Evolutionary conservation across 1,284 basidiomycete species (phyloP).

Genomic region (Meira miltonrushii): DNA sequence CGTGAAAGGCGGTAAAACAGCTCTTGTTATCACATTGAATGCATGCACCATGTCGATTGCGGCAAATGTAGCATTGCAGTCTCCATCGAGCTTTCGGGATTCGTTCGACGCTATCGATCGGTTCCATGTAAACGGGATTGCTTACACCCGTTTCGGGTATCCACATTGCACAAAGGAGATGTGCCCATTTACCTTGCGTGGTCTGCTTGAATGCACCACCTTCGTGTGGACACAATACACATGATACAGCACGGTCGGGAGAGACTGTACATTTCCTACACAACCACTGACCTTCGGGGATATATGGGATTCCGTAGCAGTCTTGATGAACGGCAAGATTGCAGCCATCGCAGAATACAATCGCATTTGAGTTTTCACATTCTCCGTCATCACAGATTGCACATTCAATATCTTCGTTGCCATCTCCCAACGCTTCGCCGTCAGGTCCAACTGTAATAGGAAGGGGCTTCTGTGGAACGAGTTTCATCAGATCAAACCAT

Average conservation of each 20-base stretch:
- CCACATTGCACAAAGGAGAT: slow-evolving; percentile 95
- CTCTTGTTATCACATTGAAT: slow-evolving; percentile 90
- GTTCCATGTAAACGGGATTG: slow-evolving; percentile 98
- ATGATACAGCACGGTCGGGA: slow-evolving; percentile 89
- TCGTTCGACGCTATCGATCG: slow-evolving; percentile 80
- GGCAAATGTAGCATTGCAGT: slow-evolving; percentile 78
- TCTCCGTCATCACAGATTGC: slow-evolving; percentile 97
- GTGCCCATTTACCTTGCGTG: slow-evolving; percentile 85
- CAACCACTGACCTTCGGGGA: slow-evolving; percentile 98
- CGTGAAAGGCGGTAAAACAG: slow-evolving; percentile 91
- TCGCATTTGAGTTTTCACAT: slow-evolving; percentile 96
- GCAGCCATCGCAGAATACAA: slow-evolving; percentile 98
- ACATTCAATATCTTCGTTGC: slow-evolving; percentile 63
- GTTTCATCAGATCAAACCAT: slow-evolving; percentile 75
- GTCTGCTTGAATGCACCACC: slow-evolving; percentile 99
- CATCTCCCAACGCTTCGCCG: slow-evolving; percentile 26
- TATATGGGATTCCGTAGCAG: slow-evolving; percentile 98
- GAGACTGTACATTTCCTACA: slow-evolving; percentile 98
- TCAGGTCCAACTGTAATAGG: slow-evolving; percentile 21
- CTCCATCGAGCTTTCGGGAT: slow-evolving; percentile 92
- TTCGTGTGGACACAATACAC: slow-evolving; percentile 89
- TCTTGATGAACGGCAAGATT: slow-evolving; percentile 99
- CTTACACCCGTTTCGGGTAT: slow-evolving; percentile 89
- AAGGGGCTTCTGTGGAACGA: slow-evolving; percentile 28
- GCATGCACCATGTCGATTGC: slow-evolving; percentile 77